phyloP scores from a whole-genome alignment of 129 eudicot genomes.

The Pittosporum tobira region DNA sequence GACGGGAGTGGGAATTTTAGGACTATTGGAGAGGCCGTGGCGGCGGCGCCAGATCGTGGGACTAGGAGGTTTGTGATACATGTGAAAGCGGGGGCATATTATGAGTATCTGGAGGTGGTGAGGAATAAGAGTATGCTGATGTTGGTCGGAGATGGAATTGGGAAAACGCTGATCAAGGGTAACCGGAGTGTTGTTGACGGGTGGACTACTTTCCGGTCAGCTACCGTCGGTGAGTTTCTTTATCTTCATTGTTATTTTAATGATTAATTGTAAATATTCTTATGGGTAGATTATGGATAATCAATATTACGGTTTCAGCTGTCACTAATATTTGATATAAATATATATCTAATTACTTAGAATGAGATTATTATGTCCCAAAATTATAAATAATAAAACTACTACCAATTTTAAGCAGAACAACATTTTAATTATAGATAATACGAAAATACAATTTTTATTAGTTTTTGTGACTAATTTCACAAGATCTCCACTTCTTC shows the following conservation, averaged over 20 bases:
- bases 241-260: neutral
- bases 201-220: constrained; percentile 88
- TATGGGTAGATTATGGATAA: too few species aligned
- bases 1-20: constrained; percentile 83
- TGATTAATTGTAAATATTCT: too few species aligned
- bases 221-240: constrained; percentile 69
- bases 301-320: too few species aligned
- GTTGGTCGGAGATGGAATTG: constrained; percentile 94
- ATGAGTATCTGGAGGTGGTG: constrained; percentile 67
- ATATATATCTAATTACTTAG: too few species aligned
- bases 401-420: too few species aligned
- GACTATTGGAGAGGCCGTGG: constrained; percentile 60
- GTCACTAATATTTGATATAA: too few species aligned
- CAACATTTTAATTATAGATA: too few species aligned
- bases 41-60: constrained; percentile 56
- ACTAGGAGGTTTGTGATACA: constrained; percentile 62
- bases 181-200: constrained; percentile 85
- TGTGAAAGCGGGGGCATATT: constrained; percentile 78
- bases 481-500: too few species aligned
- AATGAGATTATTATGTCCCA: too few species aligned
- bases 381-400: too few species aligned
- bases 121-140: constrained; percentile 49
- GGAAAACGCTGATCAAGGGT: constrained; percentile 74
- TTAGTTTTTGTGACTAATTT: too few species aligned
- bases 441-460: too few species aligned